Conservation (phyloP, 1,284 basidiomycete genomes). For the Golubevia pallescens region DNA sequence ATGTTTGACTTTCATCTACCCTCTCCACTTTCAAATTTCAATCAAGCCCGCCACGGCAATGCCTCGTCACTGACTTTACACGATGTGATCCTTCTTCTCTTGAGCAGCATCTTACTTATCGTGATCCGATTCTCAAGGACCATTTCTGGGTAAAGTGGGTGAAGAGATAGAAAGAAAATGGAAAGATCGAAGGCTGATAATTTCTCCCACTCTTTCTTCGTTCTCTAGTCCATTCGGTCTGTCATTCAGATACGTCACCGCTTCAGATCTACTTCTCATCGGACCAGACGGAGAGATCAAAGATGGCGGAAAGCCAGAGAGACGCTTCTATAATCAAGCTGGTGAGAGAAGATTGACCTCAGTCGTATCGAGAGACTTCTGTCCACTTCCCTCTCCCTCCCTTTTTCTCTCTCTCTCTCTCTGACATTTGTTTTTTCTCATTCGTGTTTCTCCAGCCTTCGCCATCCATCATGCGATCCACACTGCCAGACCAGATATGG, state of each 20-base stretch:
- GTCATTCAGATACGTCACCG: constrained; percentile 38
- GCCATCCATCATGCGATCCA: constrained; percentile 71
- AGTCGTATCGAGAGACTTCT: constrained; percentile 15
- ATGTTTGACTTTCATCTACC: neutral
- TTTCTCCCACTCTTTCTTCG: no score
- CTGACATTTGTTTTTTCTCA: neutral
- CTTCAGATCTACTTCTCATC: constrained; percentile 38
- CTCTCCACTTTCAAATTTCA: neutral
- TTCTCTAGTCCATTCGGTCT: constrained; percentile 41
- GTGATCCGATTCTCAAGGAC: constrained; percentile 69
- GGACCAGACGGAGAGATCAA: constrained; percentile 37
- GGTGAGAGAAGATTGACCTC: neutral
- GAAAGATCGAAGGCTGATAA: neutral
- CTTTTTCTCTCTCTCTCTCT: neutral
- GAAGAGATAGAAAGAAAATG: no score
- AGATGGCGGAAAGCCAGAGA: constrained; percentile 36
- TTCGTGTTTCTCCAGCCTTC: constrained; percentile 64
- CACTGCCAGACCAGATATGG: constrained; percentile 71
- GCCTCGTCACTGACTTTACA: constrained; percentile 24
- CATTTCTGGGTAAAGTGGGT: constrained; percentile 70
- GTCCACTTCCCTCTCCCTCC: neutral
- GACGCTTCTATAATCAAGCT: constrained; percentile 33
- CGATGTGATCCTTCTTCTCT: constrained; percentile 39
- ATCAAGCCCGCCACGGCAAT: neutral
- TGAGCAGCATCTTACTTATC: constrained; percentile 73